A percentile compares a stretch with the other conserved stretches of the same genome.
These are phyloP conservation scores for Calonectria ilicicola DNA, from an alignment of 2,329 filamentous ascomycete species.

Conservation along the genomic window DNA sequence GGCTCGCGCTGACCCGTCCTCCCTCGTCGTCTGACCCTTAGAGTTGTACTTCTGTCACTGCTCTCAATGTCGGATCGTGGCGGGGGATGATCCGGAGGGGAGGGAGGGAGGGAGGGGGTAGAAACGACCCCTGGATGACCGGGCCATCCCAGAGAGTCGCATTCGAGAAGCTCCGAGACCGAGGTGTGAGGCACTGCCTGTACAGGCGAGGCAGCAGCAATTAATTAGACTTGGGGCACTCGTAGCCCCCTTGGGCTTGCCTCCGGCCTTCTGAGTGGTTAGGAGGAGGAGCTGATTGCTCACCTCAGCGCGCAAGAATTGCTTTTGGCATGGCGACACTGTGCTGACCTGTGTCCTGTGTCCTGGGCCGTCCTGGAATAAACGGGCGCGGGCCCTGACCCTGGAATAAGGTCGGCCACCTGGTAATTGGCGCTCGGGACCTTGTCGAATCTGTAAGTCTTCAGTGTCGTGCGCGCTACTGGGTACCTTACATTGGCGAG, in stretches of 20 bases:
- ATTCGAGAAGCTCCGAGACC: constrained; percentile 29
- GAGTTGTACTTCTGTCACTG: neutral
- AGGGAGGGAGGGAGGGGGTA: constrained; percentile 10
- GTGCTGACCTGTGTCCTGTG: neutral
- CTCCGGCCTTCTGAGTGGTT: neutral
- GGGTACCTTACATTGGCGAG: constrained; percentile 14
- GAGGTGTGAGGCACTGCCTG: neutral
- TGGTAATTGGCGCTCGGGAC: constrained; percentile 1
- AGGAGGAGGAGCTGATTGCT: neutral
- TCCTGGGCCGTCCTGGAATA: neutral
- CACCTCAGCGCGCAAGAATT: neutral
- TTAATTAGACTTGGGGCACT: constrained; percentile 2
- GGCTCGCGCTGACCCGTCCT: neutral
- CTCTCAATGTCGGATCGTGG: constrained; percentile 15
- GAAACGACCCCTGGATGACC: constrained; percentile 16
- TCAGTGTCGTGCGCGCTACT: constrained; percentile 1
- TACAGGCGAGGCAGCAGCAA: constrained; percentile 21
- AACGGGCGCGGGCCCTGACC: neutral
- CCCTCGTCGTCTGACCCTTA: constrained; percentile 13
- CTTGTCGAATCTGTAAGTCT: neutral
- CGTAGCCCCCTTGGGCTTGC: neutral
- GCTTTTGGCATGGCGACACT: neutral
- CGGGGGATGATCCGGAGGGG: constrained; percentile 19
- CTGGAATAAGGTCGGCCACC: constrained; percentile 1
- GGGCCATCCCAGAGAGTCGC: constrained; percentile 29